Evolutionary conservation across 192 early-diverging fungal species (phyloP).

Genomic region (Chytriomyces sp.): DNA sequence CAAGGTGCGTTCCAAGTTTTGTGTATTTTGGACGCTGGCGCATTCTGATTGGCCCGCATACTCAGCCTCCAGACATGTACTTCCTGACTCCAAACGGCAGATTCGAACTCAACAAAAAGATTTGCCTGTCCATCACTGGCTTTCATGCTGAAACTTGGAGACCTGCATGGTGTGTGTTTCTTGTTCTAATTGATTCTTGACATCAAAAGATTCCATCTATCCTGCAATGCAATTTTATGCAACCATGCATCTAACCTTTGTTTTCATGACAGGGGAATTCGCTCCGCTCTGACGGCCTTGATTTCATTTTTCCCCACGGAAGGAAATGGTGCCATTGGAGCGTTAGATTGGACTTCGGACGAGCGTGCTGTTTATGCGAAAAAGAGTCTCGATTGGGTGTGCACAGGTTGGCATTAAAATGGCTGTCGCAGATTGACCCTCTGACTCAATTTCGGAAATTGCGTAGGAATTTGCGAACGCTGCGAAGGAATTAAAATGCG

Average conservation of each 20-base stretch:
- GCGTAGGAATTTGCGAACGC: constrained; percentile 19
- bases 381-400: constrained; percentile 57
- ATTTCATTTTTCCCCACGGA: constrained; percentile 90
- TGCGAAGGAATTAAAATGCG: constrained; percentile 27
- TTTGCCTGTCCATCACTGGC: constrained; percentile 91
- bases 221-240: background rate
- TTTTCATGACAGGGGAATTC: constrained; percentile 64
- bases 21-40: background rate
- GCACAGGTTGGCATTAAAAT: constrained; percentile 18
- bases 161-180: constrained; percentile 76
- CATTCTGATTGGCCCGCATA: background rate
- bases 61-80: constrained; percentile 55
- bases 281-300: constrained; percentile 85
- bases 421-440: too few species aligned
- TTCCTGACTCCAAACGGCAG: constrained; percentile 69
- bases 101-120: constrained; percentile 92
- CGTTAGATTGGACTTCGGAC: constrained; percentile 69
- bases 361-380: constrained; percentile 68
- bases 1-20: constrained; percentile 48
- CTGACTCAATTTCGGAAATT: too few species aligned
- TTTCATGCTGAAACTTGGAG: constrained; percentile 96
- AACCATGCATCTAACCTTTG: background rate
- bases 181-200: too few species aligned
- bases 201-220: background rate
- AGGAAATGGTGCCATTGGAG: constrained; percentile 81